Conservation (phyloP, 495 filamentous ascomycete genomes). For the Penicillium pancosmium region DNA sequence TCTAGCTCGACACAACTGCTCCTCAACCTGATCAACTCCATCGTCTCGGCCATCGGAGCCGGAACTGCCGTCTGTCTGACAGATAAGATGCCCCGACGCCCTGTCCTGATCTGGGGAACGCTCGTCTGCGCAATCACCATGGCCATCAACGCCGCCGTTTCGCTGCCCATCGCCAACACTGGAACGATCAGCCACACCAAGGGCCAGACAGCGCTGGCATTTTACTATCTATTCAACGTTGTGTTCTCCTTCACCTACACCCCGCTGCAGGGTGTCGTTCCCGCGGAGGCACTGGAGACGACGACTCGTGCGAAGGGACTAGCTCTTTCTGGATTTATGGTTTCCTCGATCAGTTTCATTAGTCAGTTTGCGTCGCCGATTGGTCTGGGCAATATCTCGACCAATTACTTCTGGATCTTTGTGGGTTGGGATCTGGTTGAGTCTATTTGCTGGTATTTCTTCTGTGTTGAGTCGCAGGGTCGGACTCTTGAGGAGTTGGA, state of each 20-base stretch:
- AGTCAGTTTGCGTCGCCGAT: constrained; percentile 62
- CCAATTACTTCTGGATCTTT: constrained; percentile 66
- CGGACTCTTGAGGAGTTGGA: constrained; percentile 74
- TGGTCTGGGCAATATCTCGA: constrained; percentile 54
- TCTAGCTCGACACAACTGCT: constrained; percentile 58
- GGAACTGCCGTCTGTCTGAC: constrained; percentile 66
- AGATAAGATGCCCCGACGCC: constrained; percentile 66
- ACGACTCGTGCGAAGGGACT: constrained; percentile 69
- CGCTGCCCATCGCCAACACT: constrained; percentile 44
- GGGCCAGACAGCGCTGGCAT: constrained; percentile 59
- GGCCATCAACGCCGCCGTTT: constrained; percentile 43
- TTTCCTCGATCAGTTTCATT: constrained; percentile 61
- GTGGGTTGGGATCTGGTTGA: constrained; percentile 64
- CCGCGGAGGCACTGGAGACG: constrained; percentile 65
- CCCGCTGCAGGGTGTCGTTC: constrained; percentile 70
- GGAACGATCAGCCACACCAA: constrained; percentile 48
- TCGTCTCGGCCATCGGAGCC: constrained; percentile 67
- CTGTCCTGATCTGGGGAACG: constrained; percentile 61
- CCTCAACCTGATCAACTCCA: constrained; percentile 65
- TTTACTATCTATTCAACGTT: constrained; percentile 71
- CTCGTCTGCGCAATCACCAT: constrained; percentile 55
- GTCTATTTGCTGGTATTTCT: constrained; percentile 60
- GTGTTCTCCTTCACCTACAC: constrained; percentile 70
- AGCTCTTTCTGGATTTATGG: constrained; percentile 58
- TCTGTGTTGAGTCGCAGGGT: constrained; percentile 70